phyloP scores from a whole-genome alignment of 371 early-diverging fungal genomes.

The Mucor racemosus region DNA sequence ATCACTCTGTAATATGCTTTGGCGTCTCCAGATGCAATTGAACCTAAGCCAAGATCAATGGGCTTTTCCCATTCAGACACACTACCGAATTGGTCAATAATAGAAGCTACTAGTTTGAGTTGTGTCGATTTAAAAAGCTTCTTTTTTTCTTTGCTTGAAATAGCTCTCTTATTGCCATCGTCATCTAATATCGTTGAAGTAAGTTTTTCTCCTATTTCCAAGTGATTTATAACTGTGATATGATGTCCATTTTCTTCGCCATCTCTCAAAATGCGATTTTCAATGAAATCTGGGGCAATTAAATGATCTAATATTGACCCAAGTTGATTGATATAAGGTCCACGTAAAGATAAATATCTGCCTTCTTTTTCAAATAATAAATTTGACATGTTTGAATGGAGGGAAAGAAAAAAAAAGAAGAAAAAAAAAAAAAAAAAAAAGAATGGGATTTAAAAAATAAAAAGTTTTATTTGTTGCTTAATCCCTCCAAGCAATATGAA shows the following conservation, averaged over 20 bases:
- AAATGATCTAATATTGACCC: neutral
- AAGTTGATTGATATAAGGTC: conserved; percentile 7
- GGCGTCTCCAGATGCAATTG: neutral
- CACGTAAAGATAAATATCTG: conserved; percentile 16
- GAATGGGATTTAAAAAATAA: neutral
- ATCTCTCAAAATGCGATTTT: conserved; percentile 5
- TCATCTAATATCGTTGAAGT: neutral
- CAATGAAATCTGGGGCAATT: neutral
- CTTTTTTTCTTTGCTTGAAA: neutral
- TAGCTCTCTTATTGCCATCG: neutral
- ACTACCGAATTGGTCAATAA: conserved; percentile 5
- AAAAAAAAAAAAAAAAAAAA: neutral
- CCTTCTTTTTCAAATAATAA: neutral
- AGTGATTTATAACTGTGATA: conserved; percentile 26
- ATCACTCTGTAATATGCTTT: conserved; percentile 24
- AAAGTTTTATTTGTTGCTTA: neutral
- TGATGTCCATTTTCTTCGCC: conserved; percentile 15
- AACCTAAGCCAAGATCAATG: conserved; percentile 29
- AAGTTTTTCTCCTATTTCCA: conserved; percentile 5
- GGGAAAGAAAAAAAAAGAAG: neutral
- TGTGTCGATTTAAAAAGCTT: neutral
- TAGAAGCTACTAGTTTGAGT: neutral
- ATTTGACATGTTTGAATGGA: neutral
- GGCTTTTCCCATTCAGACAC: conserved; percentile 20
- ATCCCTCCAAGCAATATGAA: conserved; percentile 89